Evolutionary conservation across 805 yeast genomes (phyloP).

Genomic region (Monosporozyma aerobia): DNA sequence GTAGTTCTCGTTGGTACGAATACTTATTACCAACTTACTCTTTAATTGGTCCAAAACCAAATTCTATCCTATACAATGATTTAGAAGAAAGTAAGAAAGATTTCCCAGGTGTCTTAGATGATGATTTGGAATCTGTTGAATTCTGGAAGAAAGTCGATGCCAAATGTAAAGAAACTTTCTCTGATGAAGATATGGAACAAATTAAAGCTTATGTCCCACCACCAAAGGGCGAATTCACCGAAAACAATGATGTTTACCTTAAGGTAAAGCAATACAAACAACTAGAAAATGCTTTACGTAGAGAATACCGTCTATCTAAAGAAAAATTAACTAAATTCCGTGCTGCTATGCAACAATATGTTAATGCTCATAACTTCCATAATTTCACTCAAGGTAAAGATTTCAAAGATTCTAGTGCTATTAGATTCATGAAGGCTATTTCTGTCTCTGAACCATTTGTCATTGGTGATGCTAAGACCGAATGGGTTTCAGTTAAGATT

Average conservation of each 20-base stretch:
- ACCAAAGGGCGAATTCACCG: conserved; percentile 32
- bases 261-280: conserved; percentile 46
- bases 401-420: conserved; percentile 77
- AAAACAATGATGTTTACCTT: conserved; percentile 30
- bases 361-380: conserved; percentile 89
- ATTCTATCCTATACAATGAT: conserved; percentile 52
- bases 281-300: conserved; percentile 57
- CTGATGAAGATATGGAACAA: conserved; percentile 18
- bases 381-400: conserved; percentile 77
- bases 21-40: conserved; percentile 88
- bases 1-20: conserved; percentile 93
- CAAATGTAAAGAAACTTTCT: conserved; percentile 29
- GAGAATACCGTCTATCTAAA: conserved; percentile 55
- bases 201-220: conserved; percentile 29
- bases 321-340: conserved; percentile 58
- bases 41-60: conserved; percentile 82
- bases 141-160: conserved; percentile 58
- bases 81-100: conserved; percentile 43
- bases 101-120: conserved; percentile 50
- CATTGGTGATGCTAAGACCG: conserved; percentile 83
- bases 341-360: conserved; percentile 58
- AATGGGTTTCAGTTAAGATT: conserved; percentile 91
- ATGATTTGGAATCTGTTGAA: conserved; percentile 56
- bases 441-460: conserved; percentile 81
- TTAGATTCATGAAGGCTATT: conserved; percentile 70